Conservation (phyloP, 2,329 filamentous ascomycete genomes). For the Aspergillus aculeatus region DNA sequence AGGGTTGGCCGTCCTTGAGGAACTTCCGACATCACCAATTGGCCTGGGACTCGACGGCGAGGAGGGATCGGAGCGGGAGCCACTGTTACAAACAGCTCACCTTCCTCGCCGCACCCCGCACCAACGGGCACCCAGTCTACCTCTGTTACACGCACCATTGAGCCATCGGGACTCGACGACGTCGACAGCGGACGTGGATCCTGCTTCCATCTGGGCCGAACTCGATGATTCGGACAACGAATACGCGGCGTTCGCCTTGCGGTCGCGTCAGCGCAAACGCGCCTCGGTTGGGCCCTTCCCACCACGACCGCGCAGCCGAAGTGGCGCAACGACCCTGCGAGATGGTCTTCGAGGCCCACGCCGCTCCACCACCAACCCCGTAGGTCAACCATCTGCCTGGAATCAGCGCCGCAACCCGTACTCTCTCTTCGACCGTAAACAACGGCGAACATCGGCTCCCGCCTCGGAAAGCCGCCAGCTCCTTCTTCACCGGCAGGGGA, state of each 20-base stretch:
- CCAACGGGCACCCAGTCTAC: conserved; percentile 36
- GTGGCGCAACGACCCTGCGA: conserved; percentile 20
- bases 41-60: conserved; percentile 34
- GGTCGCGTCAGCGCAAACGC: conserved; percentile 13
- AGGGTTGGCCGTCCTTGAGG: conserved; percentile 75
- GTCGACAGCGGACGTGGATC: conserved; percentile 60
- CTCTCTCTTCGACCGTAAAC: conserved; percentile 13
- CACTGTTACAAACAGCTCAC: conserved; percentile 34
- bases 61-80: conserved; percentile 42
- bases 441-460: conserved; percentile 29
- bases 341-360: conserved; percentile 21
- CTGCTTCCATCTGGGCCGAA: conserved; percentile 83
- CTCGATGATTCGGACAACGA: conserved; percentile 68
- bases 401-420: conserved; percentile 22
- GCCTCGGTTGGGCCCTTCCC: conserved; percentile 14
- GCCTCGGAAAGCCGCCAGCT: conserved; percentile 19
- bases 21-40: conserved; percentile 33
- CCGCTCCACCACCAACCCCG: conserved; percentile 23
- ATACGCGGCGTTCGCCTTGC: conserved; percentile 12
- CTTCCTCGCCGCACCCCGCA: conserved; percentile 28
- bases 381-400: conserved; percentile 18
- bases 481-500: conserved; percentile 26
- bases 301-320: conserved; percentile 25
- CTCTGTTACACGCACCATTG: conserved; percentile 27
- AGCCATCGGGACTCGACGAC: conserved; percentile 50